Evolutionary conservation across 202 grass and related monocot species (phyloP), one percentile per base, ranked within the genome.

Genomic region (Musa balbisiana): DNA sequence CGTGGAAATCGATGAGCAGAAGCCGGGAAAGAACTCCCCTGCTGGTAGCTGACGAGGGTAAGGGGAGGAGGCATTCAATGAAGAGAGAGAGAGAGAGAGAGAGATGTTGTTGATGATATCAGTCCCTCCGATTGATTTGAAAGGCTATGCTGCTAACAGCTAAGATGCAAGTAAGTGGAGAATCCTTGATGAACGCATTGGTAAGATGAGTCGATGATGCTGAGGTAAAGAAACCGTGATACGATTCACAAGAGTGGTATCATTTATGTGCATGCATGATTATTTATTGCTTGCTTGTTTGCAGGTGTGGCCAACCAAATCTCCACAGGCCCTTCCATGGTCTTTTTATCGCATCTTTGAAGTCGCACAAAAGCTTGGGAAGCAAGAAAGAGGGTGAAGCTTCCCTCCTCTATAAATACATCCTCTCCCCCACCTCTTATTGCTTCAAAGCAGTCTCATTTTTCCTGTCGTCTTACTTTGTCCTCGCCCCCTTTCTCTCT

Each of bases 261-360:
- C 56, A 52, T 76, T 64, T 51, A 76, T 64, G 21, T 50, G 20
- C 43, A 43, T 76, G 73, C 33, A 43, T 43, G 4, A 43, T 43
- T 43, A 6, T 50, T 76, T 58, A 64, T 76, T 52, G 17, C 27
- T 27, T 27, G 27, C 74, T 52, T 52, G 14, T 25, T 63, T 51
- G 49, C 56, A 64, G 74, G 74, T 76, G 59, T 76, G 74, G 74
- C 74, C 74, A 64, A 52, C 58, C 53, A 64, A 76, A 76, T 76
- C 74, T 64, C 74, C 74, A 64, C 67, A 33, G 26, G 55, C 19
- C 2, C 73, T 49, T 5, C 55, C 73, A 62, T 49, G 62, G 54
- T 62, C 55, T 76, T 76, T 76, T 64, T 64, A 19, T 10, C 43
- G 23, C 43, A 64, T 76, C n/a, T 51, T 51, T 64, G 58, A 76